Base-by-base conservation (phyloP, 78 protist species). In the Dictyostelium discoideum region DNA sequence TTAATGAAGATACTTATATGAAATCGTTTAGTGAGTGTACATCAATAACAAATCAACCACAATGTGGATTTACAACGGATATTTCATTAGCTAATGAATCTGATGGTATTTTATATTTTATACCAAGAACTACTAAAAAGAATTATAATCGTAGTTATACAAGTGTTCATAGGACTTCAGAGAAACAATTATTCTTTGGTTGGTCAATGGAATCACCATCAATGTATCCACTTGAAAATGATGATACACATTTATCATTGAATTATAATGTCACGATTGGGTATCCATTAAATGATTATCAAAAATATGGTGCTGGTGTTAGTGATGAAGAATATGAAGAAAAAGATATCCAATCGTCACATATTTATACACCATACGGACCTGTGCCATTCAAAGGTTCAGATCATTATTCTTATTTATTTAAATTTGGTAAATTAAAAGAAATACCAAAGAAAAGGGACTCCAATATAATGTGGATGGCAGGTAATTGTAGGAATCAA, bases 311-410 rank as follows among this genome's bases (percentile, higher is more conserved):
- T 20, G 26, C 6, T 6, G 69, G 22, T 6, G 69, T 5, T 2
- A 5, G 11, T 16, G 2, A 54, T 26, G 22, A 9, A 2, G 80
- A 32, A 32, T 14, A 32, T 13, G 80, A 32, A 32, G n/a, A 73
- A 16, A 26, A 37, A 5, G 82, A 76, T 9, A 16, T 69, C 5
- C 1, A 20, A 69, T 69, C 77, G 26, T 69, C 82, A 76, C 82
- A 76, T 39, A 76, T 76, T 8, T 76, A 76, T 76, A 39, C 48
- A 39, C 82, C 82, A 76, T 76, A 76, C 20, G 82, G 82, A 16
- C 82, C 82, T 3, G 2, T 16, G 1, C 44, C 82, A 76, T 76
- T 26, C 20, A 39, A 29, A 13, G 82, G 82, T 7, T 76, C 82
- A 14, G 18, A 76, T 76, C 42, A 39, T 39, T 76, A 76, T 39